A percentile compares a stretch with the other conserved stretches of the same genome.
Conservation (phyloP, 1,284 basidiomycete genomes). For the Volvariella surrecta region DNA sequence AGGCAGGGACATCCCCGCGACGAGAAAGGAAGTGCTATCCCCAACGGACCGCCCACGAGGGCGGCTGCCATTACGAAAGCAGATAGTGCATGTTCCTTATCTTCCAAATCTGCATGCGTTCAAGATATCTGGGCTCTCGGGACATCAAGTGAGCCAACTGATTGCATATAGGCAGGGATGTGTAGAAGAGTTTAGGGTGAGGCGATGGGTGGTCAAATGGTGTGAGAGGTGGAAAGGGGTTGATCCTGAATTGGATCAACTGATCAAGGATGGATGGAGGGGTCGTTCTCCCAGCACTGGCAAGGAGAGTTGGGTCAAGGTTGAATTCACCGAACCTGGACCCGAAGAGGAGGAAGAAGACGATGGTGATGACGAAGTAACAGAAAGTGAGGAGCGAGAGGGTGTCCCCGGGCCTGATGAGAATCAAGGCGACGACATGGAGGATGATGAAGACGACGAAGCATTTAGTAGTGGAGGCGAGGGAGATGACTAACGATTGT, state of each 20-base stretch:
- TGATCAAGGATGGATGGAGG: conserved; percentile 23
- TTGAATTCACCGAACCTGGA: conserved; percentile 19
- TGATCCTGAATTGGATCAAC: conserved; percentile 23
- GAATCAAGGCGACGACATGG: conserved; percentile 1
- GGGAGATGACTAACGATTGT: too few species aligned
- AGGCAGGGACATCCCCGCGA: too few species aligned
- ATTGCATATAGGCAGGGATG: neutral
- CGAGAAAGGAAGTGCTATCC: too few species aligned
- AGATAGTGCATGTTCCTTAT: conserved; percentile 11
- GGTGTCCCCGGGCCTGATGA: neutral
- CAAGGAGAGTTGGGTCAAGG: conserved; percentile 13
- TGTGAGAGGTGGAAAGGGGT: conserved; percentile 17
- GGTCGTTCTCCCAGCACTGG: conserved; percentile 9
- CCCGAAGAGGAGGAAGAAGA: conserved; percentile 19
- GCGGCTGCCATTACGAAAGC: too few species aligned
- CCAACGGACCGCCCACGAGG: too few species aligned
- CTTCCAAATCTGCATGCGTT: conserved; percentile 22
- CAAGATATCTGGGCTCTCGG: conserved; percentile 21
- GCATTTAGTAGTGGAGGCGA: too few species aligned
- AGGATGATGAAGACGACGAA: conserved; percentile 1
- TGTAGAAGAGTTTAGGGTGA: conserved; percentile 9
- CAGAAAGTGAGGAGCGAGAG: conserved; percentile 15
- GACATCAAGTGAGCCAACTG: conserved; percentile 12
- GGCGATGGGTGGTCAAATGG: conserved; percentile 25
- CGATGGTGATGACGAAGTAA: conserved; percentile 17